Evolutionary conservation across 1,139 yeast species (phyloP).

Genomic region (Debaryomycetaceae sp.): DNA sequence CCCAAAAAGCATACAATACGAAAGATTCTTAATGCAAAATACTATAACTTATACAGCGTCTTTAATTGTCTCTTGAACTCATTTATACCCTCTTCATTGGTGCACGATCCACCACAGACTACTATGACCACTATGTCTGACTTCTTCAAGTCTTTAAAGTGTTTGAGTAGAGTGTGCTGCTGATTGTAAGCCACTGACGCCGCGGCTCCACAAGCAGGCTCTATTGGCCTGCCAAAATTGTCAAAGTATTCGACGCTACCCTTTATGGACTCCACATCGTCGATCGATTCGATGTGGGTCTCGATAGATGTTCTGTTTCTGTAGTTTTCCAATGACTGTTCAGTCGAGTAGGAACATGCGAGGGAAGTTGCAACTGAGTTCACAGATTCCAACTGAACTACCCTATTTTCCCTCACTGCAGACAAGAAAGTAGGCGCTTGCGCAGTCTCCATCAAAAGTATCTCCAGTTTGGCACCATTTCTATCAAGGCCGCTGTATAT

Average conservation of each 20-base stretch:
- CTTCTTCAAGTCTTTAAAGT: constrained; percentile 18
- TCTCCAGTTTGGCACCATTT: constrained; percentile 13
- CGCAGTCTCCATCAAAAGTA: constrained; percentile 31
- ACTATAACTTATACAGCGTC: neutral
- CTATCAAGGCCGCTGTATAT: constrained; percentile 27
- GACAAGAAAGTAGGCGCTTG: constrained; percentile 38
- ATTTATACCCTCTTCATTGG: constrained; percentile 16
- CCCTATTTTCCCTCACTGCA: constrained; percentile 25
- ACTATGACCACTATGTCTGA: constrained; percentile 35
- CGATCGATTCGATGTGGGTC: constrained; percentile 25
- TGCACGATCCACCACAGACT: constrained; percentile 41
- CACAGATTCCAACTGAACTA: constrained; percentile 26
- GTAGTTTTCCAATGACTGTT: constrained; percentile 25
- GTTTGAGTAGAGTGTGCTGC: constrained; percentile 16
- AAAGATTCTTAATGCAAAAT: neutral
- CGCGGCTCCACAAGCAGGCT: constrained; percentile 46
- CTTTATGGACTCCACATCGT: constrained; percentile 33
- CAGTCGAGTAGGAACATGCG: constrained; percentile 37
- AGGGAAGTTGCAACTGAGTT: constrained; percentile 38
- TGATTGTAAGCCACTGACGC: constrained; percentile 23
- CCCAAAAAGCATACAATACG: no score
- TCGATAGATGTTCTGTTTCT: constrained; percentile 10
- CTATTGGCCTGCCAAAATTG: constrained; percentile 23
- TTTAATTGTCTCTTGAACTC: constrained; percentile 11
- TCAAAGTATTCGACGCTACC: constrained; percentile 27